A percentile compares a stretch with the other conserved stretches of the same genome.
Evolutionary conservation across 2,329 filamentous ascomycete species (phyloP).

Genomic region (Endothia cerciana): DNA sequence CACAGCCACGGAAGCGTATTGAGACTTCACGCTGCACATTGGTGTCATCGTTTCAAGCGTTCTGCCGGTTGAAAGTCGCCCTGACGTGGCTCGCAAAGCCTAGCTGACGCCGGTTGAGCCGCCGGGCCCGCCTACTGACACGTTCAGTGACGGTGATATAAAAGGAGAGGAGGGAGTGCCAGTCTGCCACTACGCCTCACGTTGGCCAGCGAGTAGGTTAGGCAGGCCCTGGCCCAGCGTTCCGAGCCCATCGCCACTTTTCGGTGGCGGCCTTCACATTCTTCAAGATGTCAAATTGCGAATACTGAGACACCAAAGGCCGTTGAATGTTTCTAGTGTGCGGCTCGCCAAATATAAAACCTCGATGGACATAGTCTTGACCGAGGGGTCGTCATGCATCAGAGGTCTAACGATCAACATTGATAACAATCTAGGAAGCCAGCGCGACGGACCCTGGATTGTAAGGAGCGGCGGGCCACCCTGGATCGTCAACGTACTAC

Average conservation of each 20-base stretch:
- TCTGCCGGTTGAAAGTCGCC: not conserved
- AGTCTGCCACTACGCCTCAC: not conserved
- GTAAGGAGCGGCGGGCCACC: constrained; percentile 1
- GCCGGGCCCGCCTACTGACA: constrained; percentile 1
- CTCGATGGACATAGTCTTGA: constrained; percentile 19
- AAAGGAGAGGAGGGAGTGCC: not conserved
- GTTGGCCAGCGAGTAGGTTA: no score
- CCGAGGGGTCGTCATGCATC: constrained; percentile 15
- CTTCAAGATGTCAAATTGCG: constrained; percentile 9
- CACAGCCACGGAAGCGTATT: no score
- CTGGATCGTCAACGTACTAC: not conserved
- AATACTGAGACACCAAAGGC: constrained; percentile 19
- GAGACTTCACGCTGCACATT: not conserved
- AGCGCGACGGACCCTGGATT: constrained; percentile 26
- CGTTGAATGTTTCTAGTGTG: constrained; percentile 20
- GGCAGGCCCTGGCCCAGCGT: constrained; percentile 7
- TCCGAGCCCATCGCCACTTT: constrained; percentile 6
- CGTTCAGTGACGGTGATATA: constrained; percentile 21
- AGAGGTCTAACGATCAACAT: constrained; percentile 21
- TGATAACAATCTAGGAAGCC: constrained; percentile 22
- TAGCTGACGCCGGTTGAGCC: not conserved
- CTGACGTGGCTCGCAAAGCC: not conserved
- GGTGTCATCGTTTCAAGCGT: not conserved
- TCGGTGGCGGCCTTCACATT: constrained; percentile 6
- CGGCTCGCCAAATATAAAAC: constrained; percentile 12